Evolutionary conservation across 108 stramenopile species (phyloP).

Genomic region (Skeletonema menzelii): DNA sequence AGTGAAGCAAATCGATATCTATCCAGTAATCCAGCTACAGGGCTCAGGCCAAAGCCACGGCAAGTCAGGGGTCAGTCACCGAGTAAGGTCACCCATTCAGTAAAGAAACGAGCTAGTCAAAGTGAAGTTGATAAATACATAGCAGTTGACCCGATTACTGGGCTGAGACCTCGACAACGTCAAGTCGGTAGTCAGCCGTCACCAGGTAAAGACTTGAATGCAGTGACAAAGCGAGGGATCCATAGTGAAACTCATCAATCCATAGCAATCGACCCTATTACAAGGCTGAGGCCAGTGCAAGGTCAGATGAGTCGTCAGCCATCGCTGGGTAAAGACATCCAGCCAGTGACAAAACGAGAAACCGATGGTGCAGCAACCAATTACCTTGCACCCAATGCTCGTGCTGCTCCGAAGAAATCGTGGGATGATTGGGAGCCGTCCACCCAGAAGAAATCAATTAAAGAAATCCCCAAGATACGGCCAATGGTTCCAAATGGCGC

Average conservation of each 20-base stretch:
- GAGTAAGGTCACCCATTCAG: not conserved
- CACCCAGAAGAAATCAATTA: constrained; percentile 2
- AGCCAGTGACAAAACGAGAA: not conserved
- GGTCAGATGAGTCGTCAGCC: not conserved
- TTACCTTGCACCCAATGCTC: not conserved
- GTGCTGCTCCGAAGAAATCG: constrained; percentile 1
- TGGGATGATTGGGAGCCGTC: constrained; percentile 41
- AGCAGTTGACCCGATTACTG: not conserved
- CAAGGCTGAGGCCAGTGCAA: not conserved
- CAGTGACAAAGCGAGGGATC: not conserved
- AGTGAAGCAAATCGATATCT: constrained; percentile 1
- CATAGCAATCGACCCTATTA: not conserved
- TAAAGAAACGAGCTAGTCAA: not conserved
- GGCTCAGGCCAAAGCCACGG: not conserved
- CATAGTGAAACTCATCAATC: constrained; percentile 1
- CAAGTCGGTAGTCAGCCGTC: not conserved
- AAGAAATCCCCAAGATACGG: constrained; percentile 2
- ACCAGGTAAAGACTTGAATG: not conserved
- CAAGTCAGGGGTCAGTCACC: too few species aligned
- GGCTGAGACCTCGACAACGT: not conserved
- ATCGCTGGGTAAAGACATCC: not conserved
- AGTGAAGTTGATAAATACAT: not conserved
- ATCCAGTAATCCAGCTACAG: not conserved
- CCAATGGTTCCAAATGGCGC: not conserved
- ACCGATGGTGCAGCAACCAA: not conserved